Conservation (phyloP, 495 filamentous ascomycete species). For the Annulohypoxylon bovei region DNA sequence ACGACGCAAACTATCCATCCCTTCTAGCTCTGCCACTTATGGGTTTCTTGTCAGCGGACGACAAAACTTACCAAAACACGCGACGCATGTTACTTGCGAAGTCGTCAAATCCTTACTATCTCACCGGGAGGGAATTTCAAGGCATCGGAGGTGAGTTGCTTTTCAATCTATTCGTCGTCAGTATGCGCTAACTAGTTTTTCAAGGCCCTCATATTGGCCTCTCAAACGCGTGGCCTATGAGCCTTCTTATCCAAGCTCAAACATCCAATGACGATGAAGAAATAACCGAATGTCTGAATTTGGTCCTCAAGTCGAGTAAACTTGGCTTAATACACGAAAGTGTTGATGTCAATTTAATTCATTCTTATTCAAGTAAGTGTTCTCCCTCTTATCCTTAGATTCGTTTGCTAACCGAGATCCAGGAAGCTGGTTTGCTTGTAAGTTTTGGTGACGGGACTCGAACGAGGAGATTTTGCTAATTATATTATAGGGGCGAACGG, state of each 20-base stretch:
- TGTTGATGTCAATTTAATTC: slow-evolving; percentile 79
- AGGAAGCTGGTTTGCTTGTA: slow-evolving; percentile 94
- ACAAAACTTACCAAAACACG: slow-evolving; percentile 87
- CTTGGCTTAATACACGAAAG: slow-evolving; percentile 93
- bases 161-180: background rate
- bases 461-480: slow-evolving; percentile 15
- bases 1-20: slow-evolving; percentile 96
- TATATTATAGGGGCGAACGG: slow-evolving; percentile 76
- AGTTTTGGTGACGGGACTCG: slow-evolving; percentile 15
- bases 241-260: slow-evolving; percentile 86
- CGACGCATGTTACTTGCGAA: slow-evolving; percentile 87
- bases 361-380: slow-evolving; percentile 79
- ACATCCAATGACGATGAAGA: slow-evolving; percentile 89
- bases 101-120: slow-evolving; percentile 86
- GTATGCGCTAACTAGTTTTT: slow-evolving; percentile 7
- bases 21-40: slow-evolving; percentile 86
- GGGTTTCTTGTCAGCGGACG: slow-evolving; percentile 75
- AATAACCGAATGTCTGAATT: slow-evolving; percentile 73
- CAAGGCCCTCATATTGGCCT: slow-evolving; percentile 76
- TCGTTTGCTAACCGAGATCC: slow-evolving; percentile 43
- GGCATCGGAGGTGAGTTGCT: slow-evolving; percentile 80
- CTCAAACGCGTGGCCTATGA: slow-evolving; percentile 97
- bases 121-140: slow-evolving; percentile 79
- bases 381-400: background rate
- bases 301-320: slow-evolving; percentile 75